Base-by-base conservation (phyloP, 495 filamentous ascomycete species). In the Neohortaea acidophila region DNA sequence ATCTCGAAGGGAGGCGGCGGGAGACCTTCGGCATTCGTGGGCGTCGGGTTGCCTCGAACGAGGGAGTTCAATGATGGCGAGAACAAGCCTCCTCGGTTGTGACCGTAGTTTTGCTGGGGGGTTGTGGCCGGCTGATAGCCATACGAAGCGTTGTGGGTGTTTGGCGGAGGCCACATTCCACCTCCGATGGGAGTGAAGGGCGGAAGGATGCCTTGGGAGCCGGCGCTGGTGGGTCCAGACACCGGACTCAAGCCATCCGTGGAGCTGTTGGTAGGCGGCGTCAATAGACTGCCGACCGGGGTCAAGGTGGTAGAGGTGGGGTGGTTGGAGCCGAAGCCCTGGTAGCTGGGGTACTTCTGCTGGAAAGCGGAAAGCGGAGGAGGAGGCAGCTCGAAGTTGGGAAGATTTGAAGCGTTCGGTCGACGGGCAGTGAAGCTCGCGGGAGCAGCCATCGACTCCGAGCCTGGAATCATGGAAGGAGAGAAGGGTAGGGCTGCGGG, bases 201-300 rank as follows among this genome's bases (percentile, higher is more conserved):
- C 51, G 43, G 62, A 43, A 61, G 59, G 3, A 18, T 25, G 33
- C 56, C 68, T 44, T 56, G 59, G n/a, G 71, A 65, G 48, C 61
- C 68, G 45, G 59, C 62, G 43, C 59, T 70, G 52, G 69, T 67
- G 3, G 75, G 49, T 41, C 69, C 67, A 10, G 77, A 67, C n/a
- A 67, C 64, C 18, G 76, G 72, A 50, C 67, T 75, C 35, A 77
- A 55, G 25, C 67, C 64, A 43, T 85, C 80, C 36, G 66, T 66
- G n/a, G 70, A 61, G 24, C 75, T 63, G 54, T 66, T 71, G 32
- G 69, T 68, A 41, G 73, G 75, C 21, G 73, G 70, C 4, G 73
- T 81, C 39, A 76, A 57, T 20, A 79, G 63, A 43, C 69, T 79
- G 46, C 67, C 70, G 39, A 70, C 69, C 45, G 67, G 72, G 39